phyloP scores from a whole-genome alignment of 1,139 yeast species.

The Debaryomyces sp. region DNA sequence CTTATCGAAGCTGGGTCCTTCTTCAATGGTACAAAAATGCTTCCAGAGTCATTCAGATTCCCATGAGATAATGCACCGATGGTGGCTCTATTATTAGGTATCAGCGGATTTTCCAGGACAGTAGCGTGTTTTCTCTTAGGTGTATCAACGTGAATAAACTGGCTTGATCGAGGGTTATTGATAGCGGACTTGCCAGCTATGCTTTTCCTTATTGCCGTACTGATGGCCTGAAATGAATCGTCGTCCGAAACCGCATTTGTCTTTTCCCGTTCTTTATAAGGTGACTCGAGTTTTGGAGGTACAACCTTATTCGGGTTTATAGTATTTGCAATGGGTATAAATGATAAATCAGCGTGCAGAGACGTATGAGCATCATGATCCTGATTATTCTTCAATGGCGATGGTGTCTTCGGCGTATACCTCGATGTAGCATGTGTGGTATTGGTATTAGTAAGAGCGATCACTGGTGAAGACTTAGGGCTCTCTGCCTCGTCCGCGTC shows the following conservation, averaged over 20 bases:
- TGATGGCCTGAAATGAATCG: conserved; percentile 37
- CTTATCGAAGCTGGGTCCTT: neutral
- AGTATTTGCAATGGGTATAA: conserved; percentile 22
- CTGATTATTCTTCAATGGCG: conserved; percentile 9
- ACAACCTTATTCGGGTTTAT: conserved; percentile 12
- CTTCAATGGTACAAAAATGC: neutral
- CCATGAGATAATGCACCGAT: neutral
- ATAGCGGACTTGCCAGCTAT: conserved; percentile 34
- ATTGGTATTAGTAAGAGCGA: neutral
- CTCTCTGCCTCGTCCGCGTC: neutral
- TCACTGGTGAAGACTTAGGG: conserved; percentile 9
- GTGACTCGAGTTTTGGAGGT: neutral
- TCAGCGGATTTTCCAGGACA: neutral
- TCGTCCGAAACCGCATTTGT: conserved; percentile 10
- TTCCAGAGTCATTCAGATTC: neutral
- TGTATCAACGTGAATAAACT: conserved; percentile 3
- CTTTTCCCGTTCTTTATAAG: neutral
- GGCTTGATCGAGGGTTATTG: conserved; percentile 7
- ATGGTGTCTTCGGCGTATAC: conserved; percentile 11
- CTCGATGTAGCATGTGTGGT: neutral
- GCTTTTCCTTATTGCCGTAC: conserved; percentile 42
- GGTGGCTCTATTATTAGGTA: neutral
- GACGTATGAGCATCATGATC: conserved; percentile 12
- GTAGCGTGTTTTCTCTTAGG: neutral
- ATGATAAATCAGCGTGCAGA: conserved; percentile 22